These are phyloP conservation scores for Dacryopinax primogenitus DNA, from an alignment of 768 basidiomycete species.

Conservation along the genomic window DNA sequence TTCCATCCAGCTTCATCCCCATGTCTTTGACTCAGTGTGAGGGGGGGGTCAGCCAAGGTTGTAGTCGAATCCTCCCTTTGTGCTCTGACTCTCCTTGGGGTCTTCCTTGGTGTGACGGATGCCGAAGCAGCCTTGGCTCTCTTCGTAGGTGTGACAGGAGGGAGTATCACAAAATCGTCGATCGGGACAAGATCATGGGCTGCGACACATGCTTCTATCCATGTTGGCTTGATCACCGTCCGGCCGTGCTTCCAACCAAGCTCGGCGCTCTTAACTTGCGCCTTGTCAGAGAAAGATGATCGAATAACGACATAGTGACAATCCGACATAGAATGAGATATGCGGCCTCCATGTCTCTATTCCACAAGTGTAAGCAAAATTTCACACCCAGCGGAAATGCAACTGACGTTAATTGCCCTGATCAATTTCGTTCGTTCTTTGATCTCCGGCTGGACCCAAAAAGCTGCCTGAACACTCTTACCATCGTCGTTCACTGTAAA, in stretches of 20 bases:
- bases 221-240: not conserved
- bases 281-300: not conserved
- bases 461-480: not conserved
- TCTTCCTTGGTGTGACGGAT: no score
- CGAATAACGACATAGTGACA: conserved; percentile 5
- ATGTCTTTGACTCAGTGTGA: conserved; percentile 9
- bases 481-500: not conserved
- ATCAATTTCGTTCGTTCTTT: conserved; percentile 1
- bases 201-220: not conserved
- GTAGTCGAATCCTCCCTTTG: not conserved
- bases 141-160: not conserved
- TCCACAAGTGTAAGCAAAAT: not conserved
- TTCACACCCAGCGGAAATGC: not conserved
- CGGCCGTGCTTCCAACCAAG: not conserved
- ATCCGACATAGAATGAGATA: not conserved
- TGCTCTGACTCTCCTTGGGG: not conserved
- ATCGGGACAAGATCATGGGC: not conserved
- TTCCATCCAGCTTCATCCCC: conserved; percentile 4
- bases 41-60: conserved; percentile 10
- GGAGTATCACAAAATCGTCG: not conserved
- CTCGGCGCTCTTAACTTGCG: not conserved
- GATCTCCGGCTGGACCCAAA: conserved; percentile 5
- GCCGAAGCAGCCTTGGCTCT: not conserved
- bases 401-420: not conserved
- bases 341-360: conserved; percentile 1